Conservation (phyloP, 2,329 filamentous ascomycete genomes). For the Aspergillus chevalieri region DNA sequence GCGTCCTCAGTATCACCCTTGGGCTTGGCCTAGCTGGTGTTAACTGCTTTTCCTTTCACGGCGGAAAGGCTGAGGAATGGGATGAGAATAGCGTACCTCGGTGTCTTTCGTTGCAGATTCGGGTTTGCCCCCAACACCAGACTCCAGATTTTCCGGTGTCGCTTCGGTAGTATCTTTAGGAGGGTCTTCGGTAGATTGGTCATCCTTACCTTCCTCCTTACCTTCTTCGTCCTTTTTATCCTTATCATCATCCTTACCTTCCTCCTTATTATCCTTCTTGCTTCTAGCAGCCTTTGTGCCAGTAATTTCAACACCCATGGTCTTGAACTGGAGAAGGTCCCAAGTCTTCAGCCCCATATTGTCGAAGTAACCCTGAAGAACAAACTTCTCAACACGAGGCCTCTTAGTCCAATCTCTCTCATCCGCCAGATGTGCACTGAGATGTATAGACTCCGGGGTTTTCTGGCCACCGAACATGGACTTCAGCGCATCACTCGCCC, state of each 20-base stretch:
- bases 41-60: not conserved
- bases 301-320: not conserved
- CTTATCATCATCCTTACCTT: not conserved
- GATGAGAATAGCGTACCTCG: not conserved
- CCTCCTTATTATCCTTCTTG: not conserved
- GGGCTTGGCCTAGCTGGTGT: not conserved
- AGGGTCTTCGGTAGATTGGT: not conserved
- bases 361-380: not conserved
- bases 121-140: not conserved
- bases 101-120: not conserved
- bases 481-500: not conserved
- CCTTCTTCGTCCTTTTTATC: not conserved
- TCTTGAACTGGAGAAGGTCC: constrained; percentile 1
- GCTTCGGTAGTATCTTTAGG: not conserved
- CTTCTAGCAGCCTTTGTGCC: not conserved
- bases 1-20: not conserved
- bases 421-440: not conserved
- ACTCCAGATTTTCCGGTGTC: not conserved
- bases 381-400: not conserved
- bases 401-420: not conserved
- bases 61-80: not conserved
- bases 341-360: not conserved
- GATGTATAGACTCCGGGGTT: not conserved
- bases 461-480: not conserved
- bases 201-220: not conserved